phyloP scores from a whole-genome alignment of 225 moss, liverwort and hornwort species.

The Polytrichum formosum region DNA sequence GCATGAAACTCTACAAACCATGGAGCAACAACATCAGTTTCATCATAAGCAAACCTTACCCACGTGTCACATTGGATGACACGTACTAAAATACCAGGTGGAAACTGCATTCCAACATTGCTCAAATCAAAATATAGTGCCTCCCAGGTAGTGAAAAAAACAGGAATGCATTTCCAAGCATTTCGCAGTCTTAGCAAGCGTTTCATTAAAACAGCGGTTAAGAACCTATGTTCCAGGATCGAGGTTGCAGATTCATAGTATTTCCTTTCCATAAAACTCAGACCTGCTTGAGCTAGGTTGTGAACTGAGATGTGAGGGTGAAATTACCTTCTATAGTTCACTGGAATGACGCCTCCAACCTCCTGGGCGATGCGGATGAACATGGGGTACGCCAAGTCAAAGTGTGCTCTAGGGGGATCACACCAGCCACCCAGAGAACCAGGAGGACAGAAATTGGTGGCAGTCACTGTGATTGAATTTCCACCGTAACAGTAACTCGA shows the following conservation, averaged over 20 bases:
- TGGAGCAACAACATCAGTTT: too few species aligned
- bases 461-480: slow-evolving; percentile 15
- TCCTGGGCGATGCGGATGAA: slow-evolving; percentile 9
- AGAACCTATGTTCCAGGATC: background rate
- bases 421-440: slow-evolving; percentile 58
- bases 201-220: too few species aligned
- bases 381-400: slow-evolving; percentile 38
- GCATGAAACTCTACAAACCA: slow-evolving; percentile 40
- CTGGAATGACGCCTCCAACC: slow-evolving; percentile 31
- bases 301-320: background rate
- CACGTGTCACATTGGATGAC: too few species aligned
- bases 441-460: slow-evolving; percentile 48
- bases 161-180: too few species aligned
- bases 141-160: too few species aligned
- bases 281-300: background rate
- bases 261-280: background rate
- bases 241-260: background rate
- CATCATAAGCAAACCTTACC: rapidly evolving
- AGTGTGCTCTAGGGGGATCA: slow-evolving; percentile 39
- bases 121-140: too few species aligned
- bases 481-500: slow-evolving; percentile 30
- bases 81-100: too few species aligned
- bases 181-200: too few species aligned
- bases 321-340: slow-evolving; percentile 13
- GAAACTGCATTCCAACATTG: too few species aligned